Base-by-base conservation (phyloP, 805 yeast genomes). In the Yarrowia yakushimensis region DNA sequence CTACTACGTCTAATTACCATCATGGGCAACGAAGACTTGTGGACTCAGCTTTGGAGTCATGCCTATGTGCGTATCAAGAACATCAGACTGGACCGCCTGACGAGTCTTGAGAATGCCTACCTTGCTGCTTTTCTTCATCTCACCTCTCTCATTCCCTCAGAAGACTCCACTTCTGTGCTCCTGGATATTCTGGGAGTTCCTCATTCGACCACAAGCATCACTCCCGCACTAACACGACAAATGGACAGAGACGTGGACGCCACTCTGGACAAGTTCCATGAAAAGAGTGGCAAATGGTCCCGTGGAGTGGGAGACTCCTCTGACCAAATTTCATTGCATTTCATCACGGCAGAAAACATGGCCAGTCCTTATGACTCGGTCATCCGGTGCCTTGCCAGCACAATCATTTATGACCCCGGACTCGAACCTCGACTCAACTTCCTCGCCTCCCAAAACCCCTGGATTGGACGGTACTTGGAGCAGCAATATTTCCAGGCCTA, bases 391-490 rank as follows among this genome's bases (percentile, higher is more conserved):
- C 37, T 52, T 9, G 42, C 43, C 33, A 52, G 28, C 33, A 36
- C 43, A 6, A 25, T 52, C n/a, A n/a, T 34, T 13, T 52, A 34
- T 27, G 33, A 36, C 13, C 42, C 28, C 8, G n/a, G n/a, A 10
- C 42, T 36, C 13, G 23, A 5, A 4, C 43, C 33, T 12, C n/a
- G 42, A 9, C 37, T 36, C 39, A 33, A 36, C 7, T 33, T 34
- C 20, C 43, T 52, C n/a, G 41, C 57, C 12, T 48, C 57, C 11
- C 28, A 48, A 23, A 48, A 33, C n/a, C 41, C 39, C 59, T 52
- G 59, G 59, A 36, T 52, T 13, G 42, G 43, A 9, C 59, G 59
- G 33, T 52, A 34, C n/a, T 17, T 52, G 25, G 59, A 36, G 3
- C 59, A 52, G 43, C 59, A 52, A 23, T 52, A 9, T 5, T 34